Evolutionary conservation across 768 basidiomycete genomes (phyloP), one percentile per base, ranked within the genome.

Genomic region (Macrolepiota fuliginosa): DNA sequence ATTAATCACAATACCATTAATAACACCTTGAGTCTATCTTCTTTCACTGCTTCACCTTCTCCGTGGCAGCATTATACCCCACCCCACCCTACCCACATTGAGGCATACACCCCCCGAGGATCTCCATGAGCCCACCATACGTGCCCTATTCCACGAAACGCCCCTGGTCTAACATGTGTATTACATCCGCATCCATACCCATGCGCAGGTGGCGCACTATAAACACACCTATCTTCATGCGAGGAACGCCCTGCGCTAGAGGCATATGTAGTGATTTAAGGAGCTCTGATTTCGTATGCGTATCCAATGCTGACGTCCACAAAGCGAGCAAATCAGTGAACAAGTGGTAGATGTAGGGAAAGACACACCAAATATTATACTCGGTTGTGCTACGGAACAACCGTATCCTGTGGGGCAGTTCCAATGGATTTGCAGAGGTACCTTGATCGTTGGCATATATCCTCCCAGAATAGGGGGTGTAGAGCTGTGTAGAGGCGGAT

Each of bases 401-500:
- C 92, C 2, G 97, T 97, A 66, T n/a, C n/a, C n/a, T n/a, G n/a
- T n/a, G n/a, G n/a, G n/a, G n/a, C n/a, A 99, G 74, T 54, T 97
- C 76, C 79, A 98, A 97, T 75, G 98, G 98, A 81, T 99, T 72
- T 99, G 96, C 96, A 83, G 0, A 98, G 63, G 98, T 85, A 70
- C 94, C 88, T 74, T 99, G 96, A 5, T 85, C 92, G 73, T 98
- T 95, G 59, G 94, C 83, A 55, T 84, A 76, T 64, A 99, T 98
- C n/a, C 79, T 76, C 1, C 97, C 97, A 0, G 83, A 80, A 0
- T 79, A 71, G 0, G 94, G 93, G 45, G 94, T 87, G 73, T 98
- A n/a, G n/a, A n/a, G n/a, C n/a, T n/a, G n/a, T n/a, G n/a, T n/a
- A 99, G 83, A 98, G 98, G 27, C 96, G 82, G 79, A 91, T 98